Conservation (phyloP, 495 filamentous ascomycete species). For the Staphylotrichum longicolle region DNA sequence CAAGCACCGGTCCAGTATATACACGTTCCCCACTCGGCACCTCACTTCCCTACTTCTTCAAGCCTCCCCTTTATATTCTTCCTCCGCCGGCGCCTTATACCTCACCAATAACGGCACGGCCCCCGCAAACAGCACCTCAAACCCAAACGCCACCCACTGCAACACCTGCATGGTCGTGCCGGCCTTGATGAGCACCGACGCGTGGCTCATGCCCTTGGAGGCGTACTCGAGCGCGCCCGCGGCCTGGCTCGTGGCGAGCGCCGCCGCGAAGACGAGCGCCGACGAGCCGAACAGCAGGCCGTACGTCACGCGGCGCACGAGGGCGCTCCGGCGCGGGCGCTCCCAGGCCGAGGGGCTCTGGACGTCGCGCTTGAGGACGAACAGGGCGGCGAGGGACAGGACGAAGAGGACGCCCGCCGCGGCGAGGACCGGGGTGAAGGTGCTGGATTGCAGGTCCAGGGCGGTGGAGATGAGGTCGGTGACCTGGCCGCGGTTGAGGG, state of each 20-base stretch:
- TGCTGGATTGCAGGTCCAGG: slow-evolving; percentile 27
- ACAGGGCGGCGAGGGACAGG: slow-evolving; percentile 35
- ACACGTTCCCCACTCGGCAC: too few species aligned
- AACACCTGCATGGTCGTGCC: slow-evolving; percentile 35
- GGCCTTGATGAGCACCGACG: slow-evolving; percentile 24
- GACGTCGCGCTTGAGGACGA: slow-evolving; percentile 24
- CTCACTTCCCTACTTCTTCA: not conserved
- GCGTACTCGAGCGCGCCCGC: slow-evolving; percentile 27
- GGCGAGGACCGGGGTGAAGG: slow-evolving; percentile 29
- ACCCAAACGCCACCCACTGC: slow-evolving; percentile 38
- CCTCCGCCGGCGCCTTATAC: not conserved
- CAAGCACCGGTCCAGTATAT: not conserved
- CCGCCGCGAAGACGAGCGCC: slow-evolving; percentile 26
- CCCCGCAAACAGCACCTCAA: slow-evolving; percentile 27
- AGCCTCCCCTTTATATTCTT: slow-evolving; percentile 14
- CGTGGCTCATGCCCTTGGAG: slow-evolving; percentile 14
- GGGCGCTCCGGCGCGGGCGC: slow-evolving; percentile 19
- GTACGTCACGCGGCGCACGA: slow-evolving; percentile 29
- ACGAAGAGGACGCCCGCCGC: slow-evolving; percentile 27
- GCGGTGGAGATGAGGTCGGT: slow-evolving; percentile 28
- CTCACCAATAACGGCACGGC: slow-evolving; percentile 27
- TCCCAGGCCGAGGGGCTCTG: slow-evolving; percentile 15
- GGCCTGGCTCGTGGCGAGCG: slow-evolving; percentile 30
- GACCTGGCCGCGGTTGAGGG: slow-evolving; percentile 13
- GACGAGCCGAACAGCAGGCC: slow-evolving; percentile 25